Conservation (phyloP, 2,329 filamentous ascomycete genomes). For the Zarea fungicola region DNA sequence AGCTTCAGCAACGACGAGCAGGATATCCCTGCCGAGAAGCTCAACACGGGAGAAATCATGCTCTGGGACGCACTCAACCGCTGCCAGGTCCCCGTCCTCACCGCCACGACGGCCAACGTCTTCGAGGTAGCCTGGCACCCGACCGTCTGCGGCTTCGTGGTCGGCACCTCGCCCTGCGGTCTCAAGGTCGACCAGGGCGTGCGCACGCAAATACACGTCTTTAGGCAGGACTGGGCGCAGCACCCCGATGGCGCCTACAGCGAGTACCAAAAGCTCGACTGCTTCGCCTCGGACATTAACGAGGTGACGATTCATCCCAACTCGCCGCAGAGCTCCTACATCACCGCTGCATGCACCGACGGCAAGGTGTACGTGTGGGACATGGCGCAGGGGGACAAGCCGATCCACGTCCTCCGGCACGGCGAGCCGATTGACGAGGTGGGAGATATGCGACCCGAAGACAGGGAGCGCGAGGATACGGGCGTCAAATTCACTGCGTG, state of each 20-base stretch:
- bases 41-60: conserved; percentile 54
- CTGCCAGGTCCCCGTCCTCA: conserved; percentile 41
- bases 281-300: conserved; percentile 56
- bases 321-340: conserved; percentile 42
- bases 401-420: conserved; percentile 52
- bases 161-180: conserved; percentile 50
- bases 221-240: conserved; percentile 28
- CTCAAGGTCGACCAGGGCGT: conserved; percentile 39
- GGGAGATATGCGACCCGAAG: conserved; percentile 26
- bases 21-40: conserved; percentile 54
- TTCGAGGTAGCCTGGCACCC: conserved; percentile 64
- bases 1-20: conserved; percentile 46
- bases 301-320: conserved; percentile 56
- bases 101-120: conserved; percentile 52
- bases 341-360: conserved; percentile 58
- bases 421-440: conserved; percentile 39
- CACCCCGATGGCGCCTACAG: conserved; percentile 27
- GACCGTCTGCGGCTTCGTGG: conserved; percentile 45
- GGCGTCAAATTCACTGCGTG: conserved; percentile 61
- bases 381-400: conserved; percentile 47
- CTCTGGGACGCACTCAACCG: conserved; percentile 49
- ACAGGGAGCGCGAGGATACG: conserved; percentile 51
- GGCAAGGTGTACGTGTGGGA: conserved; percentile 61
- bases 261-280: conserved; percentile 53
- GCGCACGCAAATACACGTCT: conserved; percentile 55